Evolutionary conservation across 495 filamentous ascomycete genomes (phyloP).

Genomic region (Oidiodendron maius): DNA sequence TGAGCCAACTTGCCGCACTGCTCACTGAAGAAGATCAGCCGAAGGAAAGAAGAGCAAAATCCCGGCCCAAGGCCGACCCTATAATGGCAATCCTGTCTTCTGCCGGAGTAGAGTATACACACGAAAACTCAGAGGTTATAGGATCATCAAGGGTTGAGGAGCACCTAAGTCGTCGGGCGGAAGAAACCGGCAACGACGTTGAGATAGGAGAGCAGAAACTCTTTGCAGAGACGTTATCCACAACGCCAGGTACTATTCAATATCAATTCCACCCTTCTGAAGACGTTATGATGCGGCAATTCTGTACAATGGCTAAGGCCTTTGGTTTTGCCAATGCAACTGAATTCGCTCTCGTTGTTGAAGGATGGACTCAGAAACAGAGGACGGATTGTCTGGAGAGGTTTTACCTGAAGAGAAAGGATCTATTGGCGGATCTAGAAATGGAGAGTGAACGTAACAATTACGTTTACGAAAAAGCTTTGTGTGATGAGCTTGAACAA

Average conservation of each 20-base stretch:
- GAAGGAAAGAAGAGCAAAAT: constrained; percentile 18
- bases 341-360: constrained; percentile 90
- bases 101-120: constrained; percentile 91
- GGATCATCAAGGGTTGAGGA: constrained; percentile 83
- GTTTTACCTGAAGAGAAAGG: constrained; percentile 60
- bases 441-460: not conserved
- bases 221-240: constrained; percentile 35
- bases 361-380: constrained; percentile 87
- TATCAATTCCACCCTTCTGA: constrained; percentile 72
- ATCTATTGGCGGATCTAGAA: constrained; percentile 27
- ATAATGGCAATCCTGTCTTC: constrained; percentile 84
- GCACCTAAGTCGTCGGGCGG: constrained; percentile 67
- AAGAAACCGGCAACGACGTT: constrained; percentile 52
- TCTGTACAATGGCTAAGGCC: constrained; percentile 79
- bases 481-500: constrained; percentile 4
- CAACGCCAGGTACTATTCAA: constrained; percentile 31
- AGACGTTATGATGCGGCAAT: constrained; percentile 74
- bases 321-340: constrained; percentile 72
- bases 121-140: constrained; percentile 94
- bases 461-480: not conserved
- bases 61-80: constrained; percentile 57
- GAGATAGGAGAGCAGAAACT: constrained; percentile 39
- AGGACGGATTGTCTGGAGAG: constrained; percentile 70
- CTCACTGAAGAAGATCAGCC: constrained; percentile 46
- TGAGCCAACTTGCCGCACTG: constrained; percentile 70